phyloP scores from a whole-genome alignment of 495 filamentous ascomycete species.

The Neurospora sublineolata region DNA sequence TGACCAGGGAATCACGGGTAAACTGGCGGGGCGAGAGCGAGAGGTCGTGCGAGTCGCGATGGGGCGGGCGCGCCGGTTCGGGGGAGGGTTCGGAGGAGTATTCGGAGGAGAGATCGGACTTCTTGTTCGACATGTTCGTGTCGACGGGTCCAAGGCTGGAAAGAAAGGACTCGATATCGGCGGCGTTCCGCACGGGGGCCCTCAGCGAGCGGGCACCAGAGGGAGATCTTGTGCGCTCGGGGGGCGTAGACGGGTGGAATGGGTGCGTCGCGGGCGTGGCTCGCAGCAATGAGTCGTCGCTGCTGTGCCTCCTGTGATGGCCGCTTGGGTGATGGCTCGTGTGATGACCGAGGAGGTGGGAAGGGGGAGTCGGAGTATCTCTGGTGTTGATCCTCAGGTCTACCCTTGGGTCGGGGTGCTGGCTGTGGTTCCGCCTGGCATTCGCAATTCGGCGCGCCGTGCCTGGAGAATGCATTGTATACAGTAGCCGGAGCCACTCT shows the following conservation, averaged over 20 bases:
- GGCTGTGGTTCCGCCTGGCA: background rate
- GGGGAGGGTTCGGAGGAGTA: slow-evolving; percentile 1
- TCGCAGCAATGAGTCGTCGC: background rate
- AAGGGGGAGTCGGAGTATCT: background rate
- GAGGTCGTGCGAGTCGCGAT: slow-evolving; percentile 77
- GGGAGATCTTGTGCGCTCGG: background rate
- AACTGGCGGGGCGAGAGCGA: slow-evolving; percentile 64
- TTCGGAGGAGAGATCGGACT: slow-evolving; percentile 11
- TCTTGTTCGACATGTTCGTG: slow-evolving; percentile 18
- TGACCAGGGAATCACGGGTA: slow-evolving; percentile 75
- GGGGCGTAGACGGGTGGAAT: background rate
- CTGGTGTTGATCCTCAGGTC: background rate
- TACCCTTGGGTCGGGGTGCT: background rate
- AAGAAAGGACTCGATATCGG: slow-evolving; percentile 26
- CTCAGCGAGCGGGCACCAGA: slow-evolving; percentile 16
- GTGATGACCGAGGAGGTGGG: background rate
- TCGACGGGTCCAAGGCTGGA: slow-evolving; percentile 22
- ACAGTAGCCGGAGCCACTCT: background rate
- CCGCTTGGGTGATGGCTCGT: background rate
- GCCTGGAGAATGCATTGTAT: background rate
- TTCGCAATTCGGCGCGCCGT: background rate
- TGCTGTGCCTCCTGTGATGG: background rate
- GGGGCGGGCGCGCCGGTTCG: slow-evolving; percentile 19
- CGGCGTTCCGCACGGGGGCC: slow-evolving; percentile 12
- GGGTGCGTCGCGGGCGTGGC: background rate